Evolutionary conservation across 2,329 filamentous ascomycete species (phyloP).

Genomic region (Neoarthrinium moseri): DNA sequence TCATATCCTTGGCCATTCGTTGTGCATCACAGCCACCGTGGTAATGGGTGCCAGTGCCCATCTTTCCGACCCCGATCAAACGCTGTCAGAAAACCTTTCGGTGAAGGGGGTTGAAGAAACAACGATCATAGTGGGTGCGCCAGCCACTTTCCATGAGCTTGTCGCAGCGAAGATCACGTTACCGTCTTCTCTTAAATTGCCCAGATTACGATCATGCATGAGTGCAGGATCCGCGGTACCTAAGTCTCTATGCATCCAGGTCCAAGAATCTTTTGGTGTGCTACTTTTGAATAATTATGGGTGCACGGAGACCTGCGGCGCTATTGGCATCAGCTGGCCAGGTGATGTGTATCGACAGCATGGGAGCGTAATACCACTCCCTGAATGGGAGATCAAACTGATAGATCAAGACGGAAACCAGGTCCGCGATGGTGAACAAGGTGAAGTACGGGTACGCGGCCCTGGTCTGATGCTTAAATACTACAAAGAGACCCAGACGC

Average conservation of each 20-base stretch:
- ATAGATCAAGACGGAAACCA: constrained; percentile 5
- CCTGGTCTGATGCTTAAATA: constrained; percentile 3
- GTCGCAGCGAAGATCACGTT: background rate
- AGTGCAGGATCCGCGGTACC: constrained; percentile 1
- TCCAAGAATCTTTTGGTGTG: background rate
- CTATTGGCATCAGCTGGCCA: constrained; percentile 1
- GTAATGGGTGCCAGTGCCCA: constrained; percentile 1
- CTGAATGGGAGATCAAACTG: constrained; percentile 3
- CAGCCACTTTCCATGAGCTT: constrained; percentile 3
- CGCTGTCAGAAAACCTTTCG: constrained; percentile 1
- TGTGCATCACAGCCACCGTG: constrained; percentile 2
- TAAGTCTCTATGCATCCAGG: background rate
- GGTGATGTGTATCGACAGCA: background rate
- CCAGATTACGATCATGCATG: constrained; percentile 2
- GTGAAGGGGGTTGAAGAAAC: background rate
- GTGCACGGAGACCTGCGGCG: constrained; percentile 4
- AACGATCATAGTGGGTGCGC: constrained; percentile 1
- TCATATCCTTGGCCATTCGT: constrained; percentile 3
- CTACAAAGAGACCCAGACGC: constrained; percentile 1
- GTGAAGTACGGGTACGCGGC: constrained; percentile 2
- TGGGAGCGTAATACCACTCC: background rate
- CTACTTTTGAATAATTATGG: constrained; percentile 4
- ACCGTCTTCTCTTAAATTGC: background rate
- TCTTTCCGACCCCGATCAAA: constrained; percentile 2
- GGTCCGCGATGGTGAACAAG: constrained; percentile 1